phyloP scores from a whole-genome alignment of 2,329 filamentous ascomycete genomes.

The Botrytis tulipae region DNA sequence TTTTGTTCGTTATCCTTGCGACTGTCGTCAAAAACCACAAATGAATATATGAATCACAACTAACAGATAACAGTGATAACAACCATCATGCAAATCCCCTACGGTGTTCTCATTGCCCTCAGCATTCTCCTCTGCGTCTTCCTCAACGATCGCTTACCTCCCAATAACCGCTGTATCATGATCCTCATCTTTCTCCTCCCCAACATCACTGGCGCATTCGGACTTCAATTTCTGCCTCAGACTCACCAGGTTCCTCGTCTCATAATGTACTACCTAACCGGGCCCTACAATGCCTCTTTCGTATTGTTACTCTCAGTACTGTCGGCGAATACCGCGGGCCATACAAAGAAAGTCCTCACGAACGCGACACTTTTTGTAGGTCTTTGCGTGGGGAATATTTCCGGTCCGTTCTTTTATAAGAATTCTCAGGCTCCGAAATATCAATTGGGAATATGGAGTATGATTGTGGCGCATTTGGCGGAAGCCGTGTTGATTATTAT shows the following conservation, averaged over 20 bases:
- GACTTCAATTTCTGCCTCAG: conserved; percentile 44
- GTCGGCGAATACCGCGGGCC: conserved; percentile 57
- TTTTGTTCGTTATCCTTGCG: background rate
- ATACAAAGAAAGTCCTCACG: conserved; percentile 48
- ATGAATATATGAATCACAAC: background rate
- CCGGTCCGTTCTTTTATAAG: conserved; percentile 40
- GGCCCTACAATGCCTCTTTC: conserved; percentile 25
- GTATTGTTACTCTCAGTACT: conserved; percentile 44
- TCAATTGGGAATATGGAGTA: conserved; percentile 6
- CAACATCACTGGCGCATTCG: conserved; percentile 53
- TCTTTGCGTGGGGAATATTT: conserved; percentile 52
- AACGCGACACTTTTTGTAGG: conserved; percentile 46
- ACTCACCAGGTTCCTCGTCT: conserved; percentile 46
- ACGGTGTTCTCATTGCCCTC: conserved; percentile 57
- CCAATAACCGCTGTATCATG: conserved; percentile 5
- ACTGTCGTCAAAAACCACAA: background rate
- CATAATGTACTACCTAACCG: conserved; percentile 49
- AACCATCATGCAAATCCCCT: conserved; percentile 53
- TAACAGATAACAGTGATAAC: conserved; percentile 42
- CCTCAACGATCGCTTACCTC: conserved; percentile 50
- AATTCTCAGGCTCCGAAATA: conserved; percentile 9
- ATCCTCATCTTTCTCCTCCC: conserved; percentile 55
- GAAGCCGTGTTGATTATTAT: background rate
- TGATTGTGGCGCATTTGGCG: conserved; percentile 7
- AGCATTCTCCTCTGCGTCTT: conserved; percentile 43